These are phyloP conservation scores for Cardamine resedifolia DNA, from an alignment of 345 rosid genomes.

Conservation along the genomic window DNA sequence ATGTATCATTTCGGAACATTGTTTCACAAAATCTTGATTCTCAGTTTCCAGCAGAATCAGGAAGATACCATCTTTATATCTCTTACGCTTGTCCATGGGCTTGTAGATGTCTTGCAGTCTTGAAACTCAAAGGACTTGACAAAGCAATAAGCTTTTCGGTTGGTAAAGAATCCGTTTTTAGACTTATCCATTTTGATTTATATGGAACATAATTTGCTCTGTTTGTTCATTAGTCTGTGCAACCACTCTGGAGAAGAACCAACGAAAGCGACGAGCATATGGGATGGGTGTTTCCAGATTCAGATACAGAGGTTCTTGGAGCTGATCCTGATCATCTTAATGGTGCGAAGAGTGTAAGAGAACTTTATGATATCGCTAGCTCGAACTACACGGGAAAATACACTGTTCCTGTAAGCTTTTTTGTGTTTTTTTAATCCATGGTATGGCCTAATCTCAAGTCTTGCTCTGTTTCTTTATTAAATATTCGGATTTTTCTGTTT, in stretches of 20 bases:
- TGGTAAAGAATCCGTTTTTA: slow-evolving; percentile 21
- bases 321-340: slow-evolving; percentile 69
- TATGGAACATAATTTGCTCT: not conserved
- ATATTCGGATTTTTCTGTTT: not conserved
- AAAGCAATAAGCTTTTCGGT: slow-evolving; percentile 73
- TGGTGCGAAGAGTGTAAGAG: slow-evolving; percentile 66
- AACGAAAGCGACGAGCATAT: slow-evolving; percentile 74
- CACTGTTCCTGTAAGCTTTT: slow-evolving; percentile 74
- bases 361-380: slow-evolving; percentile 74
- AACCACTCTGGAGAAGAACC: slow-evolving; percentile 76
- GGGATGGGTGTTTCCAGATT: slow-evolving; percentile 81
- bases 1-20: slow-evolving; percentile 60
- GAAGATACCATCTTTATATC: slow-evolving; percentile 85
- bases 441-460: not conserved
- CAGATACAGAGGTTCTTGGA: slow-evolving; percentile 63
- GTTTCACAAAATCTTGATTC: slow-evolving; percentile 57
- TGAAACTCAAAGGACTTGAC: slow-evolving; percentile 81
- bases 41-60: slow-evolving; percentile 66
- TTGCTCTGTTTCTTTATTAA: not conserved
- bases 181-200: not conserved
- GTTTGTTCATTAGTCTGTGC: slow-evolving; percentile 54
- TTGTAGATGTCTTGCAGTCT: slow-evolving; percentile 66
- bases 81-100: slow-evolving; percentile 98
- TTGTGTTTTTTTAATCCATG: slow-evolving; percentile 9
- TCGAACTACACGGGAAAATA: slow-evolving; percentile 65